Conservation (phyloP, 768 basidiomycete species). For the Leccinum disarticulatum region DNA sequence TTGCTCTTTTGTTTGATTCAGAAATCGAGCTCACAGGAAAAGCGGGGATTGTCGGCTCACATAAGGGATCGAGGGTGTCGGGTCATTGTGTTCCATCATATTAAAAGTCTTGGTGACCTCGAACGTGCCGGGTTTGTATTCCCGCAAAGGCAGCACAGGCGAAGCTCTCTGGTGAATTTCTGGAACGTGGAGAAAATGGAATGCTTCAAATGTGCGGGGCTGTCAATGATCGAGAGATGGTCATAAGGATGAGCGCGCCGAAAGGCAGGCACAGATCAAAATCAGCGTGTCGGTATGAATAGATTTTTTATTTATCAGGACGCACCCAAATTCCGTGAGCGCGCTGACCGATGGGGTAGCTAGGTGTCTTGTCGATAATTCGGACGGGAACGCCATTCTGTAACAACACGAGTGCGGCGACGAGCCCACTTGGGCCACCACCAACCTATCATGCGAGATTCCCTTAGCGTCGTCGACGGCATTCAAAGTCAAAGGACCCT, state of each 20-base stretch:
- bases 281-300: not conserved
- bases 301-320: not conserved
- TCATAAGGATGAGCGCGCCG: too few relatives aligned
- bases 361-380: conserved; percentile 48
- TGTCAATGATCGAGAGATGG: conserved; percentile 1
- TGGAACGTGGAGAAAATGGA: conserved; percentile 39
- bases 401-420: conserved; percentile 35
- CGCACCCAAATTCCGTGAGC: conserved; percentile 41
- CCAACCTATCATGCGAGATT: conserved; percentile 20
- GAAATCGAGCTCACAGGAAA: not conserved
- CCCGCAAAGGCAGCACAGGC: conserved; percentile 28
- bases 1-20: conserved; percentile 9
- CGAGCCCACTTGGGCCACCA: conserved; percentile 34
- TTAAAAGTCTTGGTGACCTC: conserved; percentile 15
- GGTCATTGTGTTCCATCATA: conserved; percentile 9
- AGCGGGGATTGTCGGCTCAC: conserved; percentile 7
- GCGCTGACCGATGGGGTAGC: conserved; percentile 38
- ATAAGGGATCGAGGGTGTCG: conserved; percentile 30
- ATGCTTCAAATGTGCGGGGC: conserved; percentile 43
- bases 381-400: conserved; percentile 50
- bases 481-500: not conserved
- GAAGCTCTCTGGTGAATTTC: conserved; percentile 37
- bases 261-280: not conserved
- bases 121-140: conserved; percentile 32
- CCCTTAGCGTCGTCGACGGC: not conserved